A percentile compares a stretch with the other conserved stretches of the same genome.
Evolutionary conservation across 2,329 filamentous ascomycete genomes (phyloP).

Genomic region (Trichoderma brevicompactum): DNA sequence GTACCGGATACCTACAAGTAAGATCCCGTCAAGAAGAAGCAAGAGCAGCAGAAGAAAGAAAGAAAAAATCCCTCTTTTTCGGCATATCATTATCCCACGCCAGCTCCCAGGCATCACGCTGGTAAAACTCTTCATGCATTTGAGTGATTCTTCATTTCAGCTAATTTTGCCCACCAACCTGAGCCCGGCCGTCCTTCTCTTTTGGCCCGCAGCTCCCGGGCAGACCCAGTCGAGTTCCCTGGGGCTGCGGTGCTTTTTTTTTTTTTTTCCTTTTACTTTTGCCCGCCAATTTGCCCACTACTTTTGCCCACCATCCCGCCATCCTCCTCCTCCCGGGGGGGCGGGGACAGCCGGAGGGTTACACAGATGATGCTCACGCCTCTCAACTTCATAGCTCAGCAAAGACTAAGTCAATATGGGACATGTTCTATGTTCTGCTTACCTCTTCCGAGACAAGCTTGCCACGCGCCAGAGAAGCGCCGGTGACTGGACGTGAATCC

Average conservation of each 20-base stretch:
- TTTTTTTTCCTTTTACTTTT: background rate
- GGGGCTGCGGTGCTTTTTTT: background rate
- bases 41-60: background rate
- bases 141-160: background rate
- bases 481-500: slow-evolving; percentile 16
- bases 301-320: background rate
- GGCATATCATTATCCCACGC: background rate
- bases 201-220: slow-evolving; percentile 5
- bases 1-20: no score
- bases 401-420: background rate
- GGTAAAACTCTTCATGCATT: background rate
- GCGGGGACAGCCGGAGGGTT: background rate
- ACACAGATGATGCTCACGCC: background rate
- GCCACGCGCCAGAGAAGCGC: slow-evolving; percentile 26
- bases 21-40: no score
- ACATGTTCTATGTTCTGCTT: background rate
- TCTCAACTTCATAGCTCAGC: background rate
- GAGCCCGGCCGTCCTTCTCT: background rate
- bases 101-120: background rate
- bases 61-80: background rate
- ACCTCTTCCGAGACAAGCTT: slow-evolving; percentile 21
- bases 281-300: background rate
- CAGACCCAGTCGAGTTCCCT: background rate
- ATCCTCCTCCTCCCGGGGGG: background rate
- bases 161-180: slow-evolving; percentile 16